phyloP scores from a whole-genome alignment of 1,139 yeast species.

The Geotrichum aggregatum region DNA sequence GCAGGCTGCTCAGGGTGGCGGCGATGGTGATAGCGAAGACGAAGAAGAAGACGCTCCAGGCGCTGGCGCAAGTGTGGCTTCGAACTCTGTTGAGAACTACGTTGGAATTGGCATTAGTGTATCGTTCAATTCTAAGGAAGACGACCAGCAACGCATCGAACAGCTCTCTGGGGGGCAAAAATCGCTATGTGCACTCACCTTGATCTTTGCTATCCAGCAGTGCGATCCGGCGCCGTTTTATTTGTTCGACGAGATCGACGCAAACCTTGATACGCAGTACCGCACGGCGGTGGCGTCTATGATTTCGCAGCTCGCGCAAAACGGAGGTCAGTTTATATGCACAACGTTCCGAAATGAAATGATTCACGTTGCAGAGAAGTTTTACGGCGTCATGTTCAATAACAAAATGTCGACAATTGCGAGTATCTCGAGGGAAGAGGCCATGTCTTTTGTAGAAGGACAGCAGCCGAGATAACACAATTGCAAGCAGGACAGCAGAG shows the following conservation, averaged over 20 bases:
- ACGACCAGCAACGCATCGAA: constrained; percentile 85
- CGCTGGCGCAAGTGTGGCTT: constrained; percentile 13
- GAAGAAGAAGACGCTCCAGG: constrained; percentile 32
- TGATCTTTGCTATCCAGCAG: constrained; percentile 86
- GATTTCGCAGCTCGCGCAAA: constrained; percentile 58
- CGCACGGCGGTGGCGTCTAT: constrained; percentile 81
- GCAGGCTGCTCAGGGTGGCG: too few species aligned
- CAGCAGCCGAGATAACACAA: constrained; percentile 20
- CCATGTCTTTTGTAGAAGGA: constrained; percentile 72
- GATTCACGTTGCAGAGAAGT: constrained; percentile 80
- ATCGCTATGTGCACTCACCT: constrained; percentile 87
- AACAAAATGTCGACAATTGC: constrained; percentile 78
- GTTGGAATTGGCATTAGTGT: constrained; percentile 83
- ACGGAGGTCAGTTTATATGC: constrained; percentile 71
- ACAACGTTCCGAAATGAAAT: constrained; percentile 94
- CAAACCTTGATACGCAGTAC: constrained; percentile 89
- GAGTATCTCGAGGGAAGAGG: constrained; percentile 67
- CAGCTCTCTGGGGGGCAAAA: constrained; percentile 96
- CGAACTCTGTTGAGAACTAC: constrained; percentile 53
- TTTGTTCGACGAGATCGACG: constrained; percentile 92
- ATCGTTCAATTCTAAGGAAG: constrained; percentile 80
- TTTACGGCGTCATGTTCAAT: constrained; percentile 80
- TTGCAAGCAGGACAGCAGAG: too few species aligned
- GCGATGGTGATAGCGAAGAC: constrained; percentile 29
- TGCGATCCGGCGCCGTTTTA: constrained; percentile 98